phyloP scores from a whole-genome alignment of 306 rosid genomes.

The Glycyrrhiza uralensis region DNA sequence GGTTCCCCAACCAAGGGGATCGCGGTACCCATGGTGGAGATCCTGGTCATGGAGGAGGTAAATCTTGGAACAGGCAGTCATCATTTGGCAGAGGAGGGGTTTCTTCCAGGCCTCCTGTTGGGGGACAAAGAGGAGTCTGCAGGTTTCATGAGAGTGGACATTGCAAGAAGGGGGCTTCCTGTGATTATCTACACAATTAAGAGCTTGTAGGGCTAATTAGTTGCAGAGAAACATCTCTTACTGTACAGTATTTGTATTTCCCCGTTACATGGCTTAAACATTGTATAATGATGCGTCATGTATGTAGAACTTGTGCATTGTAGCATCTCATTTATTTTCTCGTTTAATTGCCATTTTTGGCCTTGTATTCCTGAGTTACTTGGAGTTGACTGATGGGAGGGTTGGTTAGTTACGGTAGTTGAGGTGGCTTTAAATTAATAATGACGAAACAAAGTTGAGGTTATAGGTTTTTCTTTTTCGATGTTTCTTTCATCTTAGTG shows the following conservation, averaged over 20 bases:
- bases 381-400: conserved; percentile 23
- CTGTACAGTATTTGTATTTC: conserved; percentile 74
- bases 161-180: conserved; percentile 83
- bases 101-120: conserved; percentile 66
- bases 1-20: conserved; percentile 60
- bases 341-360: not conserved
- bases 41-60: conserved; percentile 60
- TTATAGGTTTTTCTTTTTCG: not conserved
- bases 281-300: conserved; percentile 42
- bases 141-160: conserved; percentile 76
- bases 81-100: conserved; percentile 65
- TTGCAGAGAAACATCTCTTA: conserved; percentile 41
- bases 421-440: conserved; percentile 4
- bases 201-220: conserved; percentile 35
- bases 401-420: conserved; percentile 7
- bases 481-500: not conserved
- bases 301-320: conserved; percentile 44
- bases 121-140: conserved; percentile 77
- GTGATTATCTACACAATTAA: conserved; percentile 76
- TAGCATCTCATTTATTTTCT: conserved; percentile 32
- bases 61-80: conserved; percentile 75
- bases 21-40: conserved; percentile 59
- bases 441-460: not conserved
- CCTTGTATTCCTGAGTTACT: conserved; percentile 13
- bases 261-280: conserved; percentile 38